Base-by-base conservation (phyloP, 768 basidiomycete species). In the Termitomyces heimii region DNA sequence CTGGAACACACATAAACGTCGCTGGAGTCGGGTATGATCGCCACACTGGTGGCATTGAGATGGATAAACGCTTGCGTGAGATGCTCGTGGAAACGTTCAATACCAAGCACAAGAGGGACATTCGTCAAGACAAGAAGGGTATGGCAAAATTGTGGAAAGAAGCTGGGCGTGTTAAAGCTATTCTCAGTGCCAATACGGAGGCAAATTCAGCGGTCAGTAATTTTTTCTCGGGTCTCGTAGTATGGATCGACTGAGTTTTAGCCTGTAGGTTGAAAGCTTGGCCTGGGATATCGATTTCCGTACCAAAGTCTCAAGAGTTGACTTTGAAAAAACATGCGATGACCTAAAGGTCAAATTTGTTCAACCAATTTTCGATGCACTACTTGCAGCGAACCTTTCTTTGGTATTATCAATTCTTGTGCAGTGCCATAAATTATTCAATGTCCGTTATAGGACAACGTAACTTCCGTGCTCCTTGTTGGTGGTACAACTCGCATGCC, bases 91-190 rank as follows among this genome's bases (percentile, higher is more conserved):
- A 81, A 49, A 80, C 80, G 52, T 97, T 98, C 71, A 83, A 88
- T 66, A 68, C 75, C 50, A 89, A 88, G 71, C 76, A 88, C 58
- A 82, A 82, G 63, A 81, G 73, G 68, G 84, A 86, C 60, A 80
- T 94, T 37, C 80, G 82, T 29, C 75, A 77, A 61, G 91, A 95
- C 66, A 84, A 85, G 67, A 80, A 85, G 55, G 95, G 88, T 1
- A 89, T 97, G 87, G 89, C 92, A 5, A 96, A 95, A 71, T 74
- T 98, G 6, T 89, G 92, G 84, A 96, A 95, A 69, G 97, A 99
- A 71, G 92, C 96, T 1, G 83, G 82, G 18, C 82, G 95, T 58
- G 82, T 98, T 63, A 99, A 98, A 75, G 79, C 85, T 8, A 89
- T 99, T 62, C 73, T 99, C 58, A 97, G 94, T 69, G 97, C 96